Evolutionary conservation across 208 protist species (phyloP), one percentile per base, ranked within the genome.

Genomic region (Giardia muris): DNA sequence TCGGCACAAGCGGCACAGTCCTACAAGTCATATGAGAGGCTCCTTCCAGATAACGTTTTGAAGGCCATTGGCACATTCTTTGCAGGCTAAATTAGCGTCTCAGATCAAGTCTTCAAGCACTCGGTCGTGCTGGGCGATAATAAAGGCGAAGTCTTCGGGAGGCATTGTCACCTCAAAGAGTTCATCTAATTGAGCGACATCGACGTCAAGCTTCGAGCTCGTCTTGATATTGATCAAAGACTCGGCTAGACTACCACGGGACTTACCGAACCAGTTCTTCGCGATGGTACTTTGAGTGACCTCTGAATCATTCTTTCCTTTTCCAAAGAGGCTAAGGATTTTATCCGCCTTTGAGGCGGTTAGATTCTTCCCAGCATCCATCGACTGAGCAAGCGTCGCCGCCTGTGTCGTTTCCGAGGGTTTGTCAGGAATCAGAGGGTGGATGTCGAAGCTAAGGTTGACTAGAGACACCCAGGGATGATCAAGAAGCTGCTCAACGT

Each of bases 401-500:
- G 10, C 57, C 57, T 30, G 57, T 39, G 19, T 30, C 30, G 57
- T 39, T 30, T 39, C 57, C 10, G 57, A 10, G 57, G 57, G 57
- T 76, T 76, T 76, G 30, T 76, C 57, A 30, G 57, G 57, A 76
- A 76, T 30, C 57, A 76, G 57, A 39, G 57, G 57, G 30, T 76
- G 57, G 30, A 76, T 76, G 19, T 30, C 57, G 30, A 76, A 76
- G 10, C 19, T 76, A 10, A 76, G 57, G 57, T 76, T 76, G 57
- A 76, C 57, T 30, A 76, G 10, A 39, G 57, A 10, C 57, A 89
- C 4, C 86, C 86, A 89, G 1, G 42, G 44, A 46, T 93, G 94
- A 45, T 39, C 39, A 39, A 94, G 93, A 42, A 95, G 92, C 30
- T 93, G 67, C 44, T 47, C 86, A 43, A 93, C 92, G 22, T 42